Percentiles rank a stretch among this genome's conserved stretches.
Conservation (phyloP, 179 eudicot genomes). For the Pouteria campechiana region DNA sequence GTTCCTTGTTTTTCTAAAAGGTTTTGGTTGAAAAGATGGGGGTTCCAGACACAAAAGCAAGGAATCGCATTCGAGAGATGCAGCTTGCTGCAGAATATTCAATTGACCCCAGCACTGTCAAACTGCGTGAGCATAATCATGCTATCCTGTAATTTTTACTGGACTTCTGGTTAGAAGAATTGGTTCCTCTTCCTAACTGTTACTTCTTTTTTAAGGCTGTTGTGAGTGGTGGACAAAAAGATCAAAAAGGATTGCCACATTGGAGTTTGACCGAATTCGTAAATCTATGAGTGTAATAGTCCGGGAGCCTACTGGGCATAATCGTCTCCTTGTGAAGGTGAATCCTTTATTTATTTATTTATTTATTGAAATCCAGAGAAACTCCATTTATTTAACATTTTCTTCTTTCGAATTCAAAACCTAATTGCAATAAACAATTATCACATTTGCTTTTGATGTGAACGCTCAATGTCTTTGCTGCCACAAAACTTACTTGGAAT, state of each 20-base stretch:
- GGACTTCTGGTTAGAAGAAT: not conserved
- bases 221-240: slow-evolving; percentile 78
- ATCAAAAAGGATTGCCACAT: slow-evolving; percentile 55
- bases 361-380: no score
- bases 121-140: slow-evolving; percentile 35
- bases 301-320: slow-evolving; percentile 48
- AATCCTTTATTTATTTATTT: no score
- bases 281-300: slow-evolving; percentile 93
- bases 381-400: no score
- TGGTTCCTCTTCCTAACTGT: not conserved
- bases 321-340: slow-evolving; percentile 85
- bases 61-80: slow-evolving; percentile 43
- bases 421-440: no score
- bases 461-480: no score
- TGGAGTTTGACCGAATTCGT: slow-evolving; percentile 84
- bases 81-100: slow-evolving; percentile 38
- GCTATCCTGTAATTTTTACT: not conserved
- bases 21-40: slow-evolving; percentile 95
- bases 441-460: no score
- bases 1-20: no score
- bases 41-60: slow-evolving; percentile 56
- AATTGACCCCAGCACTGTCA: slow-evolving; percentile 41
- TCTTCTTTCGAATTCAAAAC: no score
- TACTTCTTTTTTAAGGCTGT: slow-evolving; percentile 25
- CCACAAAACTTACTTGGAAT: no score